Conservation (phyloP, 1,284 basidiomycete genomes). For the Cutaneotrichosporon daszewskae region DNA sequence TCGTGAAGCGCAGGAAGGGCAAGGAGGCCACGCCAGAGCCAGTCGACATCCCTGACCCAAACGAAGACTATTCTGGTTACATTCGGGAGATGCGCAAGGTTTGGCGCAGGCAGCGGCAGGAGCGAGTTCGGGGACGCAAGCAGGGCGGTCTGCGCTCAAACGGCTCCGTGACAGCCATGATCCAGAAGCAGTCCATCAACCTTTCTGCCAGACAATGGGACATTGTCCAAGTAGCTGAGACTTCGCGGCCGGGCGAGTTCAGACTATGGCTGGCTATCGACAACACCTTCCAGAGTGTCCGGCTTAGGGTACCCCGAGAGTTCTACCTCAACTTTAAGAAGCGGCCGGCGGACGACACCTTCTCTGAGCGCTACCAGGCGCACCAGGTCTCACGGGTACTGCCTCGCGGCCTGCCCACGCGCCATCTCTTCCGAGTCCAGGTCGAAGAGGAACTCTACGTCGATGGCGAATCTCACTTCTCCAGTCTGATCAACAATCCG, state of each 20-base stretch:
- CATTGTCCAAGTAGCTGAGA: conserved; percentile 80
- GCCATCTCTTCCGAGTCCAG: conserved; percentile 75
- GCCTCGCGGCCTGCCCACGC: conserved; percentile 70
- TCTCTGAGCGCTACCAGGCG: conserved; percentile 63
- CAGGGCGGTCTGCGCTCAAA: conserved; percentile 50
- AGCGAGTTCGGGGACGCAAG: conserved; percentile 43
- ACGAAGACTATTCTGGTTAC: conserved; percentile 69
- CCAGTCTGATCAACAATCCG: conserved; percentile 85
- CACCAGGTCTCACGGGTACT: conserved; percentile 72
- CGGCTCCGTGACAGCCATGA: conserved; percentile 63
- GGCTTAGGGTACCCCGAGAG: conserved; percentile 78
- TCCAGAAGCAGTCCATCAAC: conserved; percentile 61
- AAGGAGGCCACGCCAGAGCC: conserved; percentile 27
- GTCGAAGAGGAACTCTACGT: conserved; percentile 80
- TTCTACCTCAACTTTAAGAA: conserved; percentile 89
- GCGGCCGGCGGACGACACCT: conserved; percentile 57
- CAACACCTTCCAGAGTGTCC: conserved; percentile 68
- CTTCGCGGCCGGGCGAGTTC: conserved; percentile 73
- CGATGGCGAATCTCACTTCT: conserved; percentile 83
- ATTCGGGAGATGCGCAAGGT: conserved; percentile 69
- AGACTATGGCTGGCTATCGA: conserved; percentile 85
- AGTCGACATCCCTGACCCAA: conserved; percentile 55
- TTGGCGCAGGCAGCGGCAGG: conserved; percentile 65
- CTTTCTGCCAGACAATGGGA: conserved; percentile 80
- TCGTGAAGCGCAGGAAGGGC: conserved; percentile 55